Base-by-base conservation (phyloP, 768 basidiomycete species). In the Suillus plorans region DNA sequence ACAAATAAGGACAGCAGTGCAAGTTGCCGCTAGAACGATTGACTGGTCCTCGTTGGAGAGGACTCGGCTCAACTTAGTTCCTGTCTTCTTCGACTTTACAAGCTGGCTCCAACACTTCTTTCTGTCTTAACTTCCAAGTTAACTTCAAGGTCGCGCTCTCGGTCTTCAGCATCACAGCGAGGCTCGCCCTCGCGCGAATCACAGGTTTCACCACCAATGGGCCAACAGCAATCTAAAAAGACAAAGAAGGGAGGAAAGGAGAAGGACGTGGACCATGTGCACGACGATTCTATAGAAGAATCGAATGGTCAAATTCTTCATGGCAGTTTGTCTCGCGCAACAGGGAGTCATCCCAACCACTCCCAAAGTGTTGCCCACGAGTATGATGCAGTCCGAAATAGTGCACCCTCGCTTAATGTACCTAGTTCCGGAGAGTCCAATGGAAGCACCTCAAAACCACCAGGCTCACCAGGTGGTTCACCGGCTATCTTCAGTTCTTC, bases 201-300 rank as follows among this genome's bases (percentile, higher is more conserved):
- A 45, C 76, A 76, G 73, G 76, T 80, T 68, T 75, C 80, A 67
- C 81, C 81, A 65, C 82, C 80, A 71, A 92, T 92, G 90, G 91
- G 92, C 80, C 91, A 92, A 76, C 89, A 90, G 80, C 86, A 88
- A 72, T 93, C 91, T 69, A 92, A 90, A 83, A 92, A 89, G 84
- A 79, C 85, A 70, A 90, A 86, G 84, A 91, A 89, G 79, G 77
- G 79, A 61, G 77, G 79, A 64, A 91, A 87, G 78, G 91, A 92
- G 76, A 87, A 59, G 41, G 89, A 87, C 69, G 85, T 81, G 73
- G 85, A 89, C 52, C 67, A 77, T 49, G 68, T 78, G 37, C 76
- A 79, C 57, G 84, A 85, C 68, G 67, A 78, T 28, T 71, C 77
- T 39, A 69, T 75, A 44, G 82, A 85, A 66, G 83, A 84, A 66